These are phyloP conservation scores for Sindora glabra DNA, from an alignment of 306 rosid species.

Conservation along the genomic window DNA sequence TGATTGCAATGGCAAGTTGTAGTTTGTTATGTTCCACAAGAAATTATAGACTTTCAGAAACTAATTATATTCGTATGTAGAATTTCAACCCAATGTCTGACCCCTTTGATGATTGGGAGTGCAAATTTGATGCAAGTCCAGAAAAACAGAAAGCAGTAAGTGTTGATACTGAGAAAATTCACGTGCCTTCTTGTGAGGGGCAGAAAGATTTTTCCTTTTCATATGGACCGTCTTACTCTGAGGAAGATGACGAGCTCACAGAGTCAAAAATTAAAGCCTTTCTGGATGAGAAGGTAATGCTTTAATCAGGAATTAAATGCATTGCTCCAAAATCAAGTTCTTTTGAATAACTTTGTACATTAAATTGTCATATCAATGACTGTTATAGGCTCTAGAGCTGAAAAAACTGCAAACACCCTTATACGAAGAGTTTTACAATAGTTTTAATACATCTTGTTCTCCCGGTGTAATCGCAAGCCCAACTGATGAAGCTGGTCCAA, in stretches of 20 bases:
- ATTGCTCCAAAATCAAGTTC: background rate
- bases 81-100: conserved; percentile 90
- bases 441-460: conserved; percentile 62
- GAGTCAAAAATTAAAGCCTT: conserved; percentile 87
- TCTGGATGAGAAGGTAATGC: conserved; percentile 87
- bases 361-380: conserved; percentile 15
- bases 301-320: conserved; percentile 10
- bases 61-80: conserved; percentile 29
- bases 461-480: conserved; percentile 46
- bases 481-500: conserved; percentile 50
- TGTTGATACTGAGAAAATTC: conserved; percentile 26
- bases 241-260: conserved; percentile 90
- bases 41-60: conserved; percentile 4
- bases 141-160: conserved; percentile 35
- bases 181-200: conserved; percentile 30
- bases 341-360: background rate
- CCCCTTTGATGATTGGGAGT: conserved; percentile 76
- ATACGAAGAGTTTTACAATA: conserved; percentile 88
- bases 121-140: conserved; percentile 52
- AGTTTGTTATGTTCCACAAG: conserved; percentile 12
- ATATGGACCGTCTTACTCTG: conserved; percentile 58
- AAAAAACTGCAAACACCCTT: conserved; percentile 92
- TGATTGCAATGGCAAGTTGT: conserved; percentile 14
- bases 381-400: conserved; percentile 81
- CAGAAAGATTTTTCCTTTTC: conserved; percentile 64